Percentiles rank a stretch among this genome's conserved stretches.
These are phyloP conservation scores for Boletus huronensis DNA, from an alignment of 768 basidiomycete species.

Conservation along the genomic window DNA sequence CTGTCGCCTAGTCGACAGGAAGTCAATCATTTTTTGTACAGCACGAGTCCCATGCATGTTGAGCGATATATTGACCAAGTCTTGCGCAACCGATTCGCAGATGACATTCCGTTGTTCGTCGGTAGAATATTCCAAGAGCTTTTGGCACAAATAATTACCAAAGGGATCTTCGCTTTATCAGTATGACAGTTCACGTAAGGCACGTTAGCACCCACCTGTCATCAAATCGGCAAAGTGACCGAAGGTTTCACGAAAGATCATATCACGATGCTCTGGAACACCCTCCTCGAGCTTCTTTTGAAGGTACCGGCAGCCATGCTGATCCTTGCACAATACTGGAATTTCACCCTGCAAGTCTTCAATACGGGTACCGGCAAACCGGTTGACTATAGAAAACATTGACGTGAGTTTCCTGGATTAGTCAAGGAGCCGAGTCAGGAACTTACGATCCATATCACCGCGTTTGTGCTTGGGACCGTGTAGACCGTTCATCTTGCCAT, in stretches of 20 bases:
- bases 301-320: slow-evolving; percentile 96
- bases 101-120: slow-evolving; percentile 97
- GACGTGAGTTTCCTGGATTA: not conserved
- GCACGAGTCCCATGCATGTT: slow-evolving; percentile 99
- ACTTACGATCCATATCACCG: slow-evolving; percentile 88
- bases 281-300: slow-evolving; percentile 99
- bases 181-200: not conserved
- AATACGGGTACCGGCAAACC: slow-evolving; percentile 92
- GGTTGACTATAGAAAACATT: slow-evolving; percentile 62
- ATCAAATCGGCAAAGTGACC: slow-evolving; percentile 97
- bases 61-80: slow-evolving; percentile 94
- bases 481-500: slow-evolving; percentile 83
- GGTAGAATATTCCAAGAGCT: slow-evolving; percentile 92
- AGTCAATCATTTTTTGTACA: slow-evolving; percentile 99
- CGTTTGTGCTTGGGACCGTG: slow-evolving; percentile 95
- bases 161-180: slow-evolving; percentile 71
- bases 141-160: slow-evolving; percentile 98
- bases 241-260: slow-evolving; percentile 99
- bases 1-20: slow-evolving; percentile 92
- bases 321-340: slow-evolving; percentile 92
- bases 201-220: slow-evolving; percentile 61
- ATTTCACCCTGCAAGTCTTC: slow-evolving; percentile 97
- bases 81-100: slow-evolving; percentile 96
- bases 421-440: slow-evolving; percentile 24
- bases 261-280: slow-evolving; percentile 91